Percentiles rank a stretch among this genome's conserved stretches.
These are phyloP conservation scores for Laburnicola sp. DNA, from an alignment of 2,329 filamentous ascomycete species.

Conservation along the genomic window DNA sequence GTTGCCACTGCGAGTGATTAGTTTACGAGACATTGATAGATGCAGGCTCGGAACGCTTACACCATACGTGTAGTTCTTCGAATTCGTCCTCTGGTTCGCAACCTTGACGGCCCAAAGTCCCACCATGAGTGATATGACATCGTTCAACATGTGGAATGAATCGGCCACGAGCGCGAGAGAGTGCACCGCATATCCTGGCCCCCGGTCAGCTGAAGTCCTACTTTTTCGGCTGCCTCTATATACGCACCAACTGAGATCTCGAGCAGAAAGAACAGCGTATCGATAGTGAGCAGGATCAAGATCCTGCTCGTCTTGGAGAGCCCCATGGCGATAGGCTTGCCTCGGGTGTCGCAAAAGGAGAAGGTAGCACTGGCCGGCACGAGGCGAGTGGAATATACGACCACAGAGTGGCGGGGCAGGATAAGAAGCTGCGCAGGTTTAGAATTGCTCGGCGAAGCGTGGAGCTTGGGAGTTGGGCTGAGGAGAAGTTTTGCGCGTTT, in stretches of 20 bases:
- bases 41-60: slow-evolving; percentile 56
- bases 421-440: no score
- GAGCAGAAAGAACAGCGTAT: slow-evolving; percentile 84
- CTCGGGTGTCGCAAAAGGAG: background rate
- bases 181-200: slow-evolving; percentile 74
- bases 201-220: slow-evolving; percentile 7
- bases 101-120: slow-evolving; percentile 95
- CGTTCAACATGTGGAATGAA: slow-evolving; percentile 99
- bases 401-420: no score
- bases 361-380: background rate
- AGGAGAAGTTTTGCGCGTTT: no score
- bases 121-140: slow-evolving; percentile 91
- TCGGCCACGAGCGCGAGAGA: slow-evolving; percentile 94
- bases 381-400: no score
- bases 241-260: slow-evolving; percentile 73
- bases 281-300: slow-evolving; percentile 87
- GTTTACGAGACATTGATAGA: background rate
- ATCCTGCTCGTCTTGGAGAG: slow-evolving; percentile 94
- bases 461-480: no score
- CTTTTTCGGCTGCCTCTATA: background rate
- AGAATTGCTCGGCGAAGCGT: no score
- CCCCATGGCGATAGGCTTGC: slow-evolving; percentile 61
- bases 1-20: slow-evolving; percentile 72
- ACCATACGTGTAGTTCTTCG: slow-evolving; percentile 93
- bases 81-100: slow-evolving; percentile 75